Evolutionary conservation across 371 early-diverging fungal species (phyloP), one percentile per base, ranked within the genome.

Genomic region (Smittium mucronatum): DNA sequence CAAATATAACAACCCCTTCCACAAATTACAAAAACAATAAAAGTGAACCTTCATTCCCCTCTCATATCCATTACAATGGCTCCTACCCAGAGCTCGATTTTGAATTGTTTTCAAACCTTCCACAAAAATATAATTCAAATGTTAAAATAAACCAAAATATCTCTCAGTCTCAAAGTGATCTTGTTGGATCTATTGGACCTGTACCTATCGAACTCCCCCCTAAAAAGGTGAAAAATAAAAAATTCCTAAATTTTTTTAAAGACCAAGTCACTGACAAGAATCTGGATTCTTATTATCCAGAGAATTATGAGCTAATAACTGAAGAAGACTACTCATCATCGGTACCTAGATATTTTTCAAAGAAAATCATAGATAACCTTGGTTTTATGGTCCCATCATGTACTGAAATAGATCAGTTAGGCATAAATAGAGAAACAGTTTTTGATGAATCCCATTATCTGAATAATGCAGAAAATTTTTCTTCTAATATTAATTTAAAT

Each of bases 321-420:
- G 31, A 61, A 16, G n/a, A 61, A 11, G 31, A 61, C 63, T 28
- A 30, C 29, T 61, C 63, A 11, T 30, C 31, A 11, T 28, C 63
- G 26, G 63, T n/a, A 5, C 63, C 63, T 30, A 61, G 63, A 26
- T 61, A 61, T 61, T 61, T 61, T 61, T 30, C 29, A 11, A 61
- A 28, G n/a, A 28, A 33, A 33, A 61, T 61, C 5, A 26, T 61
- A 5, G 63, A n/a, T n/a, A n/a, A 61, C 5, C n/a, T 11, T 28
- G 63, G 63, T 15, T 30, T 61, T 30, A 61, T 30, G 63, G 33
- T 61, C 5, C 5, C 5, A 5, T 11, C 5, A 5, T 16, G n/a
- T 11, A 5, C 5, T 11, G 47, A 47, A 11, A 47, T 11, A 5
- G 11, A 5, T 47, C 11, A 5, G 47, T 47, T 21, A 47, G 21